Evolutionary conservation across 768 basidiomycete genomes (phyloP).

Genomic region (Rickenella mellea): DNA sequence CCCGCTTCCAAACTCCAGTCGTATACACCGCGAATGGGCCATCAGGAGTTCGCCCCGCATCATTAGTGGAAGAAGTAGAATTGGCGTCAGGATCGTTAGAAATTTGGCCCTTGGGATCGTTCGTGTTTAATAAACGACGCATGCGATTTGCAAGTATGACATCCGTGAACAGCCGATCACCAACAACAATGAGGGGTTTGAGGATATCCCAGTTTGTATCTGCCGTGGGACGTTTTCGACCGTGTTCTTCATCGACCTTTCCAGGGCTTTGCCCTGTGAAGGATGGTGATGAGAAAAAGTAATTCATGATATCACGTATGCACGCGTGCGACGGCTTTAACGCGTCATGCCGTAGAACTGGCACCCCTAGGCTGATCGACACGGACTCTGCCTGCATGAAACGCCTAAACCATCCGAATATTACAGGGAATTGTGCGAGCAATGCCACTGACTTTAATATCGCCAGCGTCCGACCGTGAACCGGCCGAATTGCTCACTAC

Average conservation of each 20-base stretch:
- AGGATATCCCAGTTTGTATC: no score
- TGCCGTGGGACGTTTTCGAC: no score
- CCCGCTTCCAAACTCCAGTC: slow-evolving; percentile 57
- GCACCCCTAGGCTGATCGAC: slow-evolving; percentile 61
- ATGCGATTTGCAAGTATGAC: slow-evolving; percentile 79
- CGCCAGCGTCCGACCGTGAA: slow-evolving; percentile 63
- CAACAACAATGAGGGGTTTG: slow-evolving; percentile 76
- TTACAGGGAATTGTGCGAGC: background rate
- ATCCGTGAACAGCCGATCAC: slow-evolving; percentile 91
- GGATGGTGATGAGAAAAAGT: slow-evolving; percentile 59
- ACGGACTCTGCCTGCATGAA: slow-evolving; percentile 76
- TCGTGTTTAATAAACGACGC: slow-evolving; percentile 14
- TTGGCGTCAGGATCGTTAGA: background rate
- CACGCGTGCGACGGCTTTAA: slow-evolving; percentile 81
- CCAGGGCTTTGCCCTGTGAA: slow-evolving; percentile 28
- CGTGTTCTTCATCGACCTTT: slow-evolving; percentile 35
- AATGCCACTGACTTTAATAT: slow-evolving; percentile 59
- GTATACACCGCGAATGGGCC: slow-evolving; percentile 68
- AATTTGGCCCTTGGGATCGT: slow-evolving; percentile 4
- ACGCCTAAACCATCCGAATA: background rate
- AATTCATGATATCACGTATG: slow-evolving; percentile 55
- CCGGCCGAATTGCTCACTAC: slow-evolving; percentile 95
- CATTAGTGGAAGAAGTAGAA: slow-evolving; percentile 5
- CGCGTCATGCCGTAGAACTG: slow-evolving; percentile 68
- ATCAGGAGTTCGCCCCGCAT: background rate